Evolutionary conservation across 1,284 basidiomycete genomes (phyloP), one percentile per base, ranked within the genome.

Genomic region (Puccinia coronata): DNA sequence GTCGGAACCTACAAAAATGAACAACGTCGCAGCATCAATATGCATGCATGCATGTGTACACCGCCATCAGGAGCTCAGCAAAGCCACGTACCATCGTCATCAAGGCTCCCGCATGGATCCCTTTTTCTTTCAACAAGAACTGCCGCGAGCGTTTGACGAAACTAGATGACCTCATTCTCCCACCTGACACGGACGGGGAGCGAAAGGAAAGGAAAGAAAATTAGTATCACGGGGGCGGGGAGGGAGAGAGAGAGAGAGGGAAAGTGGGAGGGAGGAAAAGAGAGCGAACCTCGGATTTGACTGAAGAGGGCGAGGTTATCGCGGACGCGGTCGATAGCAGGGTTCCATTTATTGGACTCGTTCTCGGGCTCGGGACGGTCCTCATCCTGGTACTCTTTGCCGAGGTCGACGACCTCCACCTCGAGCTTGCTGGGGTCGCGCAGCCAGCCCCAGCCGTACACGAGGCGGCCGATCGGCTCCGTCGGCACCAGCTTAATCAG

Each of bases 401-500:
- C 91, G 4, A 88, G 87, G n/a, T 91, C 90, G 0, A 90, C 89
- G 34, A 88, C 88, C 34, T 88, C 86, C 5, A 89, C 90, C 2
- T 95, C 93, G 0, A 96, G 90, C 14, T 86, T 86, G 83, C 91
- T 88, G 2, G 91, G 90, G 80, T 92, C 90, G 2, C 90, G 89
- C 84, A 95, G 89, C 49, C 98, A 87, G 28, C 89, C 89, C 41
- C 91, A 63, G 82, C 87, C 87, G 84, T 91, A 90, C 86, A 98
- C 91, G 80, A 93, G 79, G 39, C 88, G 88, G 84, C 94, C 92
- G 84, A 95, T 90, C 0, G 94, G 94, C 59, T 85, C 89, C 83
- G 93, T 95, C 41, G 97, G 96, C 31, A 97, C 86, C 55, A 91
- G 86, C 53, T 96, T 93, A 83, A 96, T 90, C 81, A 96, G 85